These are phyloP conservation scores for Rhinocladiella similis DNA, from an alignment of 2,329 filamentous ascomycete species.

Conservation along the genomic window DNA sequence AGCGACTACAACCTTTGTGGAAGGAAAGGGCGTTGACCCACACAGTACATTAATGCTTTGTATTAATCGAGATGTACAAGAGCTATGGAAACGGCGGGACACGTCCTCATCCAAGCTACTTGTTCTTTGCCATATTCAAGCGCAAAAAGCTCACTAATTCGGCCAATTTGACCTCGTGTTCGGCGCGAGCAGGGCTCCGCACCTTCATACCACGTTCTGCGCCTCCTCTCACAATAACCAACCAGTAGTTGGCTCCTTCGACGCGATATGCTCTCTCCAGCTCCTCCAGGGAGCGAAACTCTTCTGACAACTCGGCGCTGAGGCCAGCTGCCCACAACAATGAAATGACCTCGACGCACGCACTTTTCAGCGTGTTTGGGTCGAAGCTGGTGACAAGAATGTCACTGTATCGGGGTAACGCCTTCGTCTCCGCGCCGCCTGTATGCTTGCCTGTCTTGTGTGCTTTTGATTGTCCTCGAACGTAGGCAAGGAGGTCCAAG, in stretches of 20 bases:
- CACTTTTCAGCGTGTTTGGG: conserved; percentile 69
- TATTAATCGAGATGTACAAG: not conserved
- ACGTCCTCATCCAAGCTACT: conserved; percentile 6
- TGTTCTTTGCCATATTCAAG: conserved; percentile 21
- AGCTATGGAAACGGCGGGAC: not conserved
- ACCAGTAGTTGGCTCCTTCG: conserved; percentile 75
- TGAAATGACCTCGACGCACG: conserved; percentile 74
- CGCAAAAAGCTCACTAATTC: conserved; percentile 76
- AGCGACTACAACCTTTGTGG: too few species aligned
- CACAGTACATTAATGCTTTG: too few species aligned
- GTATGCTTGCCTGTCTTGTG: conserved; percentile 2
- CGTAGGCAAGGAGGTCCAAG: conserved; percentile 24
- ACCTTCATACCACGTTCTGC: conserved; percentile 69
- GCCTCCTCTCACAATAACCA: conserved; percentile 73
- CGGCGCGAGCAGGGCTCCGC: conserved; percentile 73
- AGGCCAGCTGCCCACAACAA: conserved; percentile 81
- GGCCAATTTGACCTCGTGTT: conserved; percentile 74
- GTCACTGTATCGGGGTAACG: conserved; percentile 51
- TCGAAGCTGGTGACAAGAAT: conserved; percentile 90
- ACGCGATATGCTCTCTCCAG: conserved; percentile 66
- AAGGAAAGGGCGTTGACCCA: too few species aligned
- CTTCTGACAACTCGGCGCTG: conserved; percentile 81
- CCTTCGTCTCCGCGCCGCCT: not conserved
- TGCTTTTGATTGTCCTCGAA: conserved; percentile 13
- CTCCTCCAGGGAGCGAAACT: conserved; percentile 77